phyloP scores from a whole-genome alignment of 1,284 basidiomycete species.

The Mycena citricolor region DNA sequence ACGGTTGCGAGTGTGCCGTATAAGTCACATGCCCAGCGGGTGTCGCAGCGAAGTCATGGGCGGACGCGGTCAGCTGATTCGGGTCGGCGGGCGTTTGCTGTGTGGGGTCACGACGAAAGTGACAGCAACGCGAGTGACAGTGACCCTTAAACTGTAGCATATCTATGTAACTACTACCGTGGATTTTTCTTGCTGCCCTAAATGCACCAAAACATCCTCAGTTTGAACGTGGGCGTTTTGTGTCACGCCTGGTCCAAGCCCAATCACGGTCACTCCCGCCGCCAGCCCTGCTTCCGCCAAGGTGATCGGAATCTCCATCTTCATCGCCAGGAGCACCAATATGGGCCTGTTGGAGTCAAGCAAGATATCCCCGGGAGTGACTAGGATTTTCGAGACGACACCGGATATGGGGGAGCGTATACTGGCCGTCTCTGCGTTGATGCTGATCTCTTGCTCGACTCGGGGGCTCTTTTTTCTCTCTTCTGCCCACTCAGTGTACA shows the following conservation, averaged over 20 bases:
- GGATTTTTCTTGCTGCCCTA: no score
- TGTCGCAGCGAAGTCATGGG: conserved; percentile 37
- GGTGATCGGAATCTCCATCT: conserved; percentile 58
- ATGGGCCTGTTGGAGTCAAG: conserved; percentile 47
- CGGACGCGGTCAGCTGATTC: conserved; percentile 41
- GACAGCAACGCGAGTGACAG: conserved; percentile 79
- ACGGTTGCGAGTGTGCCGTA: conserved; percentile 47
- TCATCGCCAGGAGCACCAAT: conserved; percentile 71
- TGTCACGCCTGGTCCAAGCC: conserved; percentile 39
- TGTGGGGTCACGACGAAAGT: conserved; percentile 85
- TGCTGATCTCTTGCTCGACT: conserved; percentile 3
- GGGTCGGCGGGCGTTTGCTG: conserved; percentile 68
- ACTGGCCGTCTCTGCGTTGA: conserved; percentile 7
- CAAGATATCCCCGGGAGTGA: conserved; percentile 43
- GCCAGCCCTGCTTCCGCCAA: conserved; percentile 47
- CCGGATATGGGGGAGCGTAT: conserved; percentile 51
- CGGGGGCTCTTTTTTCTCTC: conserved; percentile 18
- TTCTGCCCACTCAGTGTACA: conserved; percentile 37
- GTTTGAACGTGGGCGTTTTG: conserved; percentile 45
- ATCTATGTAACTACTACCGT: no score
- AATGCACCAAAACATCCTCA: conserved; percentile 44
- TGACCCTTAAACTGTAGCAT: conserved; percentile 42
- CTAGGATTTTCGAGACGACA: conserved; percentile 57
- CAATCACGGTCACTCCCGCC: conserved; percentile 43
- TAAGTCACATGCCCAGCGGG: conserved; percentile 25